Evolutionary conservation across 2,329 filamentous ascomycete species (phyloP), one percentile per base, ranked within the genome.

Genomic region (Colletotrichum chrysophilum): DNA sequence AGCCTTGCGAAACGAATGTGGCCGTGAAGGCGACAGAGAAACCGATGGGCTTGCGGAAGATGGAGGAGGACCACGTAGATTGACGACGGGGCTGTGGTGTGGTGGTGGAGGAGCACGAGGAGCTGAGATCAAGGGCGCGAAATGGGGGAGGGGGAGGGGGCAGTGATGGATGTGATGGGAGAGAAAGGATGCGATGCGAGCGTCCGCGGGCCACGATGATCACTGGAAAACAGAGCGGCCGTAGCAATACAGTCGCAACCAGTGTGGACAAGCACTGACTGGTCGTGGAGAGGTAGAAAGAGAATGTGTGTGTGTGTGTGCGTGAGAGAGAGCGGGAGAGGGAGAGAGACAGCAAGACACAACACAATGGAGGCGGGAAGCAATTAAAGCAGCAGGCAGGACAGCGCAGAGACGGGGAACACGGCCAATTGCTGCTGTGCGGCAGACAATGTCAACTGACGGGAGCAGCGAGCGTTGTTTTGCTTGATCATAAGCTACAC

Each of bases 151-250:
- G 58, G 58, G 26, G 36, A 55, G 52, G 60, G 58, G 58, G 26
- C 26, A 36, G 61, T 62, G 30, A n/a, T 38, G 58, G 36, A 26
- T 26, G 43, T 56, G 58, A 30, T 36, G 66, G 38, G 66, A 48
- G 34, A 34, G 52, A 56, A 34, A 71, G 68, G 60, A 62, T 71
- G 69, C 69, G 70, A 75, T 71, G 69, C 64, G 70, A 75, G 72
- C 66, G 56, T 70, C 56, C 43, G 58, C 66, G 32, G 66, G 66
- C 52, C 36, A 71, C 67, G 24, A 66, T 61, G 66, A 60, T 74
- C 34, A 21, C 30, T 18, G 60, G 32, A 48, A 66, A 66, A 66
- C 62, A 66, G 34, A 66, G 62, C 62, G 6, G 62, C 62, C 43
- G 36, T 16, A 66, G 62, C 62, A 48, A 48, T 48, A 66, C 62